A percentile compares a stretch with the other conserved stretches of the same genome.
Evolutionary conservation across 2,329 filamentous ascomycete species (phyloP).

Genomic region (Exserohilum turcica): DNA sequence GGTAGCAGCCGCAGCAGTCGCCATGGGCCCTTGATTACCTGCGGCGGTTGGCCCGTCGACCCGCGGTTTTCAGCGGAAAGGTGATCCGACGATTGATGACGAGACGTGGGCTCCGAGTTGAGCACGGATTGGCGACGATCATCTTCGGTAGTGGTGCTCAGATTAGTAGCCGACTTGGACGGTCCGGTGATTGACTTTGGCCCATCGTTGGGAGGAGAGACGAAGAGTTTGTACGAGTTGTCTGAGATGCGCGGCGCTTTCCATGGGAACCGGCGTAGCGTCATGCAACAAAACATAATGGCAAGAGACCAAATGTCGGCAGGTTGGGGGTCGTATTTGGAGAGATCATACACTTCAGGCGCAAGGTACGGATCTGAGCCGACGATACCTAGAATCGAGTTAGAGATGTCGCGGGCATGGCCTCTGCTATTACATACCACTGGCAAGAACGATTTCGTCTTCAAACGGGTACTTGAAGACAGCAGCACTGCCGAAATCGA

Average conservation of each 20-base stretch:
- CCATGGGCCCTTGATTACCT: slow-evolving; percentile 88
- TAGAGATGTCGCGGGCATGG: slow-evolving; percentile 14
- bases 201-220: slow-evolving; percentile 72
- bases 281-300: slow-evolving; percentile 99
- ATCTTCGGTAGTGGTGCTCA: slow-evolving; percentile 46
- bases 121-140: slow-evolving; percentile 32
- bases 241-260: slow-evolving; percentile 90
- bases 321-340: slow-evolving; percentile 90
- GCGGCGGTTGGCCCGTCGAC: slow-evolving; percentile 55
- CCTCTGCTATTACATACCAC: slow-evolving; percentile 62
- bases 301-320: slow-evolving; percentile 98
- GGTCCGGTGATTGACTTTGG: slow-evolving; percentile 39
- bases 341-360: slow-evolving; percentile 92
- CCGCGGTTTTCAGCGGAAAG: slow-evolving; percentile 20
- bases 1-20: slow-evolving; percentile 84
- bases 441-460: slow-evolving; percentile 78
- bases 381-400: slow-evolving; percentile 64
- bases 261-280: slow-evolving; percentile 91
- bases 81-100: slow-evolving; percentile 40
- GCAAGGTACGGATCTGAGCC: slow-evolving; percentile 95
- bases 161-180: slow-evolving; percentile 41
- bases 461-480: slow-evolving; percentile 98
- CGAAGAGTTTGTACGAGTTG: slow-evolving; percentile 93
- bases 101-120: slow-evolving; percentile 50
- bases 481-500: slow-evolving; percentile 96